Percentiles rank a stretch among this genome's conserved stretches.
Conservation (phyloP, 108 stramenopile genomes). For the Skeletonema marinoi region DNA sequence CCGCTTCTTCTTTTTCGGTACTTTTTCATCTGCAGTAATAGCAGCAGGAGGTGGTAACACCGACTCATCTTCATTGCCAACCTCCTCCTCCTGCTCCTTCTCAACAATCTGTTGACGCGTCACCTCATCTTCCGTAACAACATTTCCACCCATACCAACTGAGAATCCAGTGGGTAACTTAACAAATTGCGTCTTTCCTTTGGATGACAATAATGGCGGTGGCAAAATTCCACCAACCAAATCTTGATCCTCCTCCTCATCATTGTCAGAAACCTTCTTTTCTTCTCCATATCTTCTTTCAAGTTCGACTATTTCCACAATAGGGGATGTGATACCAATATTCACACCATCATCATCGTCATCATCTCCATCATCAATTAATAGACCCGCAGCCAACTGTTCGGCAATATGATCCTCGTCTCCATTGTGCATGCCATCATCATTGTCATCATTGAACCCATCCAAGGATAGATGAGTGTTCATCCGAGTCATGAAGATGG, state of each 20-base stretch:
- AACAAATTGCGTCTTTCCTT: conserved; percentile 35
- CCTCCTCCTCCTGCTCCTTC: background rate
- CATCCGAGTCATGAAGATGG: conserved; percentile 43
- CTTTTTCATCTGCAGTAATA: background rate
- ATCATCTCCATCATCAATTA: conserved; percentile 38
- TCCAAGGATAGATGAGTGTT: conserved; percentile 37
- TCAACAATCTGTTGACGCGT: conserved; percentile 6
- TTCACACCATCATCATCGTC: conserved; percentile 3
- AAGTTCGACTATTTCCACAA: background rate
- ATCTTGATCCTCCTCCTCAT: conserved; percentile 19
- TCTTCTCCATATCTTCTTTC: conserved; percentile 4
- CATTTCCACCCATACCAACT: conserved; percentile 38
- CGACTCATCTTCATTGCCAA: background rate
- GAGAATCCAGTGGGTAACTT: conserved; percentile 42
- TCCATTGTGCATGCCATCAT: conserved; percentile 7
- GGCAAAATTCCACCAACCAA: background rate
- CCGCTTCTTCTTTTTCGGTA: conserved; percentile 31
- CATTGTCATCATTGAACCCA: conserved; percentile 16
- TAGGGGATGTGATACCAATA: background rate
- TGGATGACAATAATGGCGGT: background rate
- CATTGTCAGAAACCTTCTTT: conserved; percentile 6
- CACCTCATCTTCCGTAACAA: conserved; percentile 26
- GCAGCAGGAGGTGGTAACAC: background rate
- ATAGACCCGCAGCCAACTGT: conserved; percentile 37
- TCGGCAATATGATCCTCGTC: conserved; percentile 51